Conservation (phyloP, 2,329 filamentous ascomycete species). For the Aureobasidium namibiae region DNA sequence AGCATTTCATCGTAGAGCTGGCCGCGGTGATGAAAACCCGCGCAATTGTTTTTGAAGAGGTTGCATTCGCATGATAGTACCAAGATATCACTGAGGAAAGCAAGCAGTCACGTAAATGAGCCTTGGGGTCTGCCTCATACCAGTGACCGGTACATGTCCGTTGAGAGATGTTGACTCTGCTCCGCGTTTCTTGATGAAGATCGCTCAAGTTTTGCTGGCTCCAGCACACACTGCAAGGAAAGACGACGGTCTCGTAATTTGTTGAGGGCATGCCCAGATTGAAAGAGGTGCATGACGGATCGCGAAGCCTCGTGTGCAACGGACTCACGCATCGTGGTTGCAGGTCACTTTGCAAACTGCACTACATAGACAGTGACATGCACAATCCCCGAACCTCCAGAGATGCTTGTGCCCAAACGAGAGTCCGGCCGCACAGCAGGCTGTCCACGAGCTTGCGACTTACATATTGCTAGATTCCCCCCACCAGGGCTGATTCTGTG, state of each 20-base stretch:
- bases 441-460: slow-evolving; percentile 2
- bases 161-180: background rate
- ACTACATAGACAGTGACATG: slow-evolving; percentile 7
- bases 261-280: background rate
- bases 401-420: slow-evolving; percentile 1
- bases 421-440: slow-evolving; percentile 4
- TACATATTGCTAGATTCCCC: background rate
- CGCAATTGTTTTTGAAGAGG: slow-evolving; percentile 40
- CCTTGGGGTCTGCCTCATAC: background rate
- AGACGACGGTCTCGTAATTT: background rate
- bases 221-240: background rate
- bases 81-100: background rate
- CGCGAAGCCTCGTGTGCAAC: background rate
- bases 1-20: slow-evolving; percentile 43
- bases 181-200: background rate
- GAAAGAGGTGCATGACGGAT: background rate
- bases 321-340: background rate
- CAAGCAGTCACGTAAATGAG: background rate
- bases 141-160: background rate
- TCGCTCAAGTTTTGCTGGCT: background rate
- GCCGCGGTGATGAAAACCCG: slow-evolving; percentile 41
- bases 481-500: slow-evolving; percentile 1
- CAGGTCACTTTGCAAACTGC: background rate
- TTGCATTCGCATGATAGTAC: slow-evolving; percentile 27
- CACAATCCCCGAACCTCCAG: background rate